Evolutionary conservation across 805 yeast species (phyloP), one percentile per base, ranked within the genome.

Genomic region (Starmera dryadoides): DNA sequence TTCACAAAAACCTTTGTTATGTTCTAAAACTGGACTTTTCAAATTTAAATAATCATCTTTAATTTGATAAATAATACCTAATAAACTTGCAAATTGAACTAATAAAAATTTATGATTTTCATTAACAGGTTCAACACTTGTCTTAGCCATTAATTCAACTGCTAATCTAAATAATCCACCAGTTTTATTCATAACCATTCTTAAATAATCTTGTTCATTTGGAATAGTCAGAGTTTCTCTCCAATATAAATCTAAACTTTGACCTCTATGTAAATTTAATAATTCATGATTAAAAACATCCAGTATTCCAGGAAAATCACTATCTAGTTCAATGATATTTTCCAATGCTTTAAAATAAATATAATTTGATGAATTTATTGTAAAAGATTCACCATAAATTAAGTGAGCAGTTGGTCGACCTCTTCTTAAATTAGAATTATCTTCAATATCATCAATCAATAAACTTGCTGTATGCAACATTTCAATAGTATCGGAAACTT

Each of bases 231-330:
- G 51, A 22, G 70, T 64, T 41, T 87, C 95, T 45, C 97, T 68
- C 96, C 97, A 89, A 58, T 79, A 82, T 17, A 89, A 69, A 50
- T 89, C 98, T 43, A 83, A 60, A 0, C 95, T 94, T 64, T 89
- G 98, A 6, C 98, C 98, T 35, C 83, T 69, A 56, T 89, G 97
- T 41, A 89, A 62, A 51, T 83, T 80, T 38, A 85, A 58, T 77
- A 89, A 68, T 50, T 89, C 96, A 37, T 84, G 84, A 43, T 76
- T 67, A 43, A 79, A 71, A 1, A 79, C 69, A 17, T 55, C 55
- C 50, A 58, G 46, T 4, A 65, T 60, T 14, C 59, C 66, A 36
- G 47, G 46, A 30, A 49, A 50, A 34, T 40, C 42, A 19, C 50
- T 49, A 40, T 60, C 53, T 46, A 67, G 52, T 45, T 51, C 42